phyloP scores from a whole-genome alignment of 202 grass and related monocot genomes.

The Carex sylvatica region DNA sequence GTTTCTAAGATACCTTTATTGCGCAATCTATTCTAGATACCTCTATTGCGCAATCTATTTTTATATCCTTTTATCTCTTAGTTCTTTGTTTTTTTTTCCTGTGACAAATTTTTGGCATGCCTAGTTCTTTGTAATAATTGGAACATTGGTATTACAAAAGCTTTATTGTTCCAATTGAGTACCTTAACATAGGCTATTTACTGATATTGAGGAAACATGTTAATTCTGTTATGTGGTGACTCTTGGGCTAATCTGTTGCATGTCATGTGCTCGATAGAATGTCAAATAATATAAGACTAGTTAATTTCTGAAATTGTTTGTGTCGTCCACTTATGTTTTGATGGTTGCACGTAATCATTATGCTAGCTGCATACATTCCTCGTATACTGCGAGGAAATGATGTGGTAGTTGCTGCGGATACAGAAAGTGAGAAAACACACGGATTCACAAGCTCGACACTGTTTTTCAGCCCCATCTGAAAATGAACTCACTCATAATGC shows the following conservation, averaged over 20 bases:
- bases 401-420: no score
- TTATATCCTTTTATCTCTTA: no score
- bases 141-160: background rate
- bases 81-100: no score
- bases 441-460: no score
- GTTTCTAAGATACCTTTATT: no score
- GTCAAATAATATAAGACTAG: background rate
- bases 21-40: no score
- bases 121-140: background rate
- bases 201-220: background rate
- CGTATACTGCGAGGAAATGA: constrained; percentile 45
- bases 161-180: no score
- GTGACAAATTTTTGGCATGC: background rate
- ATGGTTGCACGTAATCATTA: constrained; percentile 1
- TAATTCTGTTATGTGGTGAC: background rate
- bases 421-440: no score
- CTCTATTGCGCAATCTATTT: no score
- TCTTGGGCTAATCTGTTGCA: background rate
- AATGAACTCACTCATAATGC: no score
- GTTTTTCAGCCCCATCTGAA: no score
- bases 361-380: constrained; percentile 39
- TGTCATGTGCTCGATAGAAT: constrained; percentile 1
- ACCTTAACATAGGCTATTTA: background rate
- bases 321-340: background rate
- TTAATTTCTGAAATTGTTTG: background rate